Conservation (phyloP, 805 yeast genomes). For the Pichia cephalocereana region DNA sequence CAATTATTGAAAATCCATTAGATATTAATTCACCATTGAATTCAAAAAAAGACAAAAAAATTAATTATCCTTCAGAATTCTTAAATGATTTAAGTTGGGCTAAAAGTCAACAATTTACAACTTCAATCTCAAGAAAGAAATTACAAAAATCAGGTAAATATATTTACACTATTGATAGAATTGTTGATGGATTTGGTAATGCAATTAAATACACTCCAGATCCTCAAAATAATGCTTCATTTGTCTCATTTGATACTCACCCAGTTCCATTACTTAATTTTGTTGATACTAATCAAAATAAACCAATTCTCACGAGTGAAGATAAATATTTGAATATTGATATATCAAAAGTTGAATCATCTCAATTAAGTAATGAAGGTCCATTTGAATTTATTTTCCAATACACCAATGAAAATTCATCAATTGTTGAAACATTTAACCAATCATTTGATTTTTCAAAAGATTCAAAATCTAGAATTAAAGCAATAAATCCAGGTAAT, state of each 20-base stretch:
- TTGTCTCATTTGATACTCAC: conserved; percentile 42
- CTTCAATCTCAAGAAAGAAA: conserved; percentile 21
- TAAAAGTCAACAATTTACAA: conserved; percentile 17
- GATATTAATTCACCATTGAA: conserved; percentile 42
- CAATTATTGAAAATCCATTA: conserved; percentile 34
- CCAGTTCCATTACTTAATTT: conserved; percentile 45
- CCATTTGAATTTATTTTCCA: conserved; percentile 37
- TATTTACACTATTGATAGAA: conserved; percentile 45
- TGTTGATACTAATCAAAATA: conserved; percentile 25
- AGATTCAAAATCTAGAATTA: conserved; percentile 19
- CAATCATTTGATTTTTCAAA: conserved; percentile 22
- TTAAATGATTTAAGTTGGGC: conserved; percentile 32
- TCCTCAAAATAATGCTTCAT: conserved; percentile 29
- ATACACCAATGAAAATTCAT: conserved; percentile 10
- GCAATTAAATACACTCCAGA: conserved; percentile 33
- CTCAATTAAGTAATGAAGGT: conserved; percentile 28
- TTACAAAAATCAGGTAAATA: conserved; percentile 39
- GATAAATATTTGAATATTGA: conserved; percentile 26
- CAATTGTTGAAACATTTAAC: conserved; percentile 10
- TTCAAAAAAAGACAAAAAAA: conserved; percentile 15
- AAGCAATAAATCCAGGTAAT: conserved; percentile 52
- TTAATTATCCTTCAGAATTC: conserved; percentile 20
- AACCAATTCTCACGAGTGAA: conserved; percentile 24
- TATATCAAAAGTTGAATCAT: conserved; percentile 15
- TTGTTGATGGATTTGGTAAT: conserved; percentile 64